Conservation (phyloP, 371 early-diverging fungal genomes). For the Mucor racemosus region DNA sequence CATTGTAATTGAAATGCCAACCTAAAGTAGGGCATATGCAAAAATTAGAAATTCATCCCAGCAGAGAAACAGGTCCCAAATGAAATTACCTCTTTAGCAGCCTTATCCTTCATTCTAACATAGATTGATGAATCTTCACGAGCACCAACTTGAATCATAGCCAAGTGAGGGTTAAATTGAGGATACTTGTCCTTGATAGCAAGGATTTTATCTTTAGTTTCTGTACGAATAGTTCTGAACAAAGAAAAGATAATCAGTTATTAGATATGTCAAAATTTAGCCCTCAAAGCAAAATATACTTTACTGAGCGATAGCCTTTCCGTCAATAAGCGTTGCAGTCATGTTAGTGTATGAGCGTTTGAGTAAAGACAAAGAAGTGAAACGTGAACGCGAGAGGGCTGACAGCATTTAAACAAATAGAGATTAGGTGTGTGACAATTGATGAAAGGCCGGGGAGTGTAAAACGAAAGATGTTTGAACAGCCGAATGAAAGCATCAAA, state of each 20-base stretch:
- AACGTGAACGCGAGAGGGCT: constrained; percentile 16
- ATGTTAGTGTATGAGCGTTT: constrained; percentile 23
- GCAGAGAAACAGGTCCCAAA: neutral
- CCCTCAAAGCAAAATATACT: neutral
- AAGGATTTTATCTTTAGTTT: constrained; percentile 65
- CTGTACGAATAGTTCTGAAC: constrained; percentile 67
- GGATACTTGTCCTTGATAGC: constrained; percentile 64
- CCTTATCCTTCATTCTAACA: constrained; percentile 90
- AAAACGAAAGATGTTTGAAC: neutral
- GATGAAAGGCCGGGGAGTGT: constrained; percentile 4
- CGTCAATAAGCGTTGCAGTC: constrained; percentile 67
- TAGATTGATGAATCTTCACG: constrained; percentile 92
- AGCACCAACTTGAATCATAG: constrained; percentile 90
- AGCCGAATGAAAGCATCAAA: constrained; percentile 4
- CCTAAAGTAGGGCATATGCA: constrained; percentile 36
- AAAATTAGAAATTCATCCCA: neutral
- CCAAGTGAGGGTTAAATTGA: constrained; percentile 78
- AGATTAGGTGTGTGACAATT: neutral
- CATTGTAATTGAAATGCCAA: constrained; percentile 63
- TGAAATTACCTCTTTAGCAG: constrained; percentile 76
- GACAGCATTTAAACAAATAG: constrained; percentile 14
- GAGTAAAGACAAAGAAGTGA: constrained; percentile 15
- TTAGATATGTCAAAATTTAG: neutral
- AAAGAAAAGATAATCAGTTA: neutral
- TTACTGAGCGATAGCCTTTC: constrained; percentile 64